phyloP scores from a whole-genome alignment of 2,329 filamentous ascomycete genomes.

The Sphaerulina musiva region DNA sequence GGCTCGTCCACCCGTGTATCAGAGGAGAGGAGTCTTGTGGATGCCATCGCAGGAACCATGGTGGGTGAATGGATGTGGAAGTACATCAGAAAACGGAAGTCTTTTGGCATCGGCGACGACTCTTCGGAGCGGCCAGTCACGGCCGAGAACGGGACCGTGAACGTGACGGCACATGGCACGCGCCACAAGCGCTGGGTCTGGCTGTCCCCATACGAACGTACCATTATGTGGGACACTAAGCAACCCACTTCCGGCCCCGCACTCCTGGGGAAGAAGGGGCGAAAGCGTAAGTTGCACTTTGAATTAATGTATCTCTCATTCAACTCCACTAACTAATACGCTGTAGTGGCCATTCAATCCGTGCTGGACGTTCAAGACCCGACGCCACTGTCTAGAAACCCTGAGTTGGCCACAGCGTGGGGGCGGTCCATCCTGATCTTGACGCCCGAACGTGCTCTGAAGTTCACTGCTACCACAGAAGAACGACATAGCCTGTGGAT shows the following conservation, averaged over 20 bases:
- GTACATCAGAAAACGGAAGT: conserved; percentile 79
- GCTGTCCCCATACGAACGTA: conserved; percentile 91
- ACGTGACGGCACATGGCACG: conserved; percentile 58
- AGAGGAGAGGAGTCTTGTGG: conserved; percentile 63
- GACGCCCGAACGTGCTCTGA: conserved; percentile 85
- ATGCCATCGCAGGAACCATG: conserved; percentile 97
- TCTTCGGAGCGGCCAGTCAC: conserved; percentile 43
- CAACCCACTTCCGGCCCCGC: conserved; percentile 84
- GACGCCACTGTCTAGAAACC: conserved; percentile 68
- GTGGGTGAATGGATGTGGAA: conserved; percentile 97
- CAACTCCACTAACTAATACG: conserved; percentile 7
- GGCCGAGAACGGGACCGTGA: conserved; percentile 55
- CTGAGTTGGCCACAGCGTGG: conserved; percentile 49
- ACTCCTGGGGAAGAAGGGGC: conserved; percentile 85
- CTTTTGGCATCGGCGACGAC: conserved; percentile 68
- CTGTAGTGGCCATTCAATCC: conserved; percentile 82
- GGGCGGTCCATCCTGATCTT: conserved; percentile 92
- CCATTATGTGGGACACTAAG: conserved; percentile 97
- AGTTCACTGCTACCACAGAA: conserved; percentile 77
- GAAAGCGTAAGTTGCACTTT: conserved; percentile 67
- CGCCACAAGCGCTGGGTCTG: conserved; percentile 97
- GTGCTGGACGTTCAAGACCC: conserved; percentile 96
- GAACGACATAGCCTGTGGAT: conserved; percentile 95
- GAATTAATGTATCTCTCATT: not conserved
- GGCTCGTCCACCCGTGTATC: conserved; percentile 15